These are phyloP conservation scores for Candida krabiensis DNA, from an alignment of 805 yeast genomes.

Conservation along the genomic window DNA sequence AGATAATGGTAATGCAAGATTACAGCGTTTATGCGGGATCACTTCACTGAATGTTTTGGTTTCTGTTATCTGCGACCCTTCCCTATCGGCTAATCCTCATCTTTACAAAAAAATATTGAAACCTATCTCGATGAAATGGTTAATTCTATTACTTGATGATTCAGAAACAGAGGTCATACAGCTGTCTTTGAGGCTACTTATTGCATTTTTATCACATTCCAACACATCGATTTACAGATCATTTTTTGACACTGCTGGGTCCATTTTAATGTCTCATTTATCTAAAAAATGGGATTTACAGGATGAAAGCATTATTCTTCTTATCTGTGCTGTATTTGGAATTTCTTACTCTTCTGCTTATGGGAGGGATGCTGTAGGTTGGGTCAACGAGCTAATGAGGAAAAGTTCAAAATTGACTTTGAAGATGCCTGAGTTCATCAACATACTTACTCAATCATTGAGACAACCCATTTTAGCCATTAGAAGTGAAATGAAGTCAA, in stretches of 20 bases:
- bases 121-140: slow-evolving; percentile 65
- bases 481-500: no score
- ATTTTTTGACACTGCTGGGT: slow-evolving; percentile 54
- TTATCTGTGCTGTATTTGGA: slow-evolving; percentile 50
- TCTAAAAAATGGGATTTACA: slow-evolving; percentile 50
- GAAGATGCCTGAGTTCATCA: slow-evolving; percentile 45
- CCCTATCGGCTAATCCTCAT: slow-evolving; percentile 7
- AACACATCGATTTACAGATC: slow-evolving; percentile 47
- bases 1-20: slow-evolving; percentile 17
- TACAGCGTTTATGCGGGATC: slow-evolving; percentile 33
- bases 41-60: slow-evolving; percentile 38
- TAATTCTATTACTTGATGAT: slow-evolving; percentile 51
- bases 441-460: slow-evolving; percentile 11
- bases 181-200: slow-evolving; percentile 44
- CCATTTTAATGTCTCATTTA: slow-evolving; percentile 45
- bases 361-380: slow-evolving; percentile 11
- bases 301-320: slow-evolving; percentile 40
- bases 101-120: slow-evolving; percentile 44
- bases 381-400: slow-evolving; percentile 16
- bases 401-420: slow-evolving; percentile 21
- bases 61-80: slow-evolving; percentile 41
- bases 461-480: not conserved
- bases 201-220: slow-evolving; percentile 46
- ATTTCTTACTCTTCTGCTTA: slow-evolving; percentile 29
- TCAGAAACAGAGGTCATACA: slow-evolving; percentile 37